Conservation (phyloP, 169 alveolate genomes). For the Babesia gibsoni region DNA sequence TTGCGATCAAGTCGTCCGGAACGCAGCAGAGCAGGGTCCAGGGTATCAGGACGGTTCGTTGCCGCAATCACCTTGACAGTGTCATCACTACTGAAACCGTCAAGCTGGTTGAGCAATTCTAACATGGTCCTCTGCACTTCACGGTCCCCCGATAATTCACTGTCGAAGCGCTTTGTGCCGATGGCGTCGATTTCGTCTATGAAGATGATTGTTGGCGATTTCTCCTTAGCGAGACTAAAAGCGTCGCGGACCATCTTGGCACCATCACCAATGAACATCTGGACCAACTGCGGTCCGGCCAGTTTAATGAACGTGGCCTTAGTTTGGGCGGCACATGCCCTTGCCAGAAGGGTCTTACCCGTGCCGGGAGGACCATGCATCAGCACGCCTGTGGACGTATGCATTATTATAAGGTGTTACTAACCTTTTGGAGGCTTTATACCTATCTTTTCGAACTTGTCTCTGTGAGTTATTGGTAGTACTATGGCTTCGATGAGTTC, state of each 20-base stretch:
- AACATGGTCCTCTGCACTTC: constrained; percentile 99
- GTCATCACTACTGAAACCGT: constrained; percentile 90
- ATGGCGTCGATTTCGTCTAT: constrained; percentile 98
- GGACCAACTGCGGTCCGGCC: constrained; percentile 99
- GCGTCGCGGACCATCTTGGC: constrained; percentile 99
- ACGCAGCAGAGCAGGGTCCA: constrained; percentile 98
- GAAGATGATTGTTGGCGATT: constrained; percentile 99
- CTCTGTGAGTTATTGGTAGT: constrained; percentile 98
- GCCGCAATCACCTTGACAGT: constrained; percentile 95
- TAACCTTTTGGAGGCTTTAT: constrained; percentile 97
- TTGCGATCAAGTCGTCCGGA: constrained; percentile 99
- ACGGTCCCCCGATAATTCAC: constrained; percentile 96
- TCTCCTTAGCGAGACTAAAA: constrained; percentile 96
- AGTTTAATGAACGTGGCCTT: constrained; percentile 97
- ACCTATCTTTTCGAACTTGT: constrained; percentile 96
- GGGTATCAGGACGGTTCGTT: constrained; percentile 98
- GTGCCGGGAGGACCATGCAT: constrained; percentile 99
- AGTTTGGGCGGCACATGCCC: constrained; percentile 96
- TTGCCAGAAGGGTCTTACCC: constrained; percentile 89
- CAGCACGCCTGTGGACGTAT: constrained; percentile 81
- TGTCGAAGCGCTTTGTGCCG: constrained; percentile 94
- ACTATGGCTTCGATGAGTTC: constrained; percentile 99
- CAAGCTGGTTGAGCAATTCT: constrained; percentile 96
- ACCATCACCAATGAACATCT: constrained; percentile 99
- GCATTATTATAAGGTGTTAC: neutral